Percentiles rank a stretch among this genome's conserved stretches.
phyloP scores from a whole-genome alignment of 164 flowering plant genomes.

The Tetrastigma voinierianum region DNA sequence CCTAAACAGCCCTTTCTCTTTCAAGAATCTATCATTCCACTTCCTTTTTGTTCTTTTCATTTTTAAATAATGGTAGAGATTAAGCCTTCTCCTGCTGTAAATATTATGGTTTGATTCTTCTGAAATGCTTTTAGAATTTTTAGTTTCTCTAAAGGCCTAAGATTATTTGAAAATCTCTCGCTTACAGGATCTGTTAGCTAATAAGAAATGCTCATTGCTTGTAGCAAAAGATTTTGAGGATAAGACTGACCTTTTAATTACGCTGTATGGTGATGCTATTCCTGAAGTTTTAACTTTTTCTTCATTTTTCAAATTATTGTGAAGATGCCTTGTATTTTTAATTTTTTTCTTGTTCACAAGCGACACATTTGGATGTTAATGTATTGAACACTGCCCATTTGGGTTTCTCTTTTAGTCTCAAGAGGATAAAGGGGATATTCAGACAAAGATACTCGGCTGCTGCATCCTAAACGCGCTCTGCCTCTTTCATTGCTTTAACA shows the following conservation, averaged over 20 bases:
- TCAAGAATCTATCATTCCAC: too few species aligned
- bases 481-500: neutral
- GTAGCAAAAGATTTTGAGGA: slow-evolving; percentile 91
- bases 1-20: too few species aligned
- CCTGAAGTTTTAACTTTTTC: slow-evolving; percentile 35
- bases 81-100: too few species aligned
- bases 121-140: too few species aligned
- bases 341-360: neutral
- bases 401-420: slow-evolving; percentile 47
- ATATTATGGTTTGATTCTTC: too few species aligned
- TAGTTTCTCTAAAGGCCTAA: neutral
- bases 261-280: slow-evolving; percentile 78
- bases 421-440: slow-evolving; percentile 44
- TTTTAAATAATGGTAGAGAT: too few species aligned
- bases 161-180: slow-evolving; percentile 7
- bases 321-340: neutral
- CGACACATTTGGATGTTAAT: neutral
- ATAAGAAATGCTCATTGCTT: slow-evolving; percentile 83
- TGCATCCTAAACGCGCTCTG: slow-evolving; percentile 89
- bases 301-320: neutral
- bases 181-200: slow-evolving; percentile 66
- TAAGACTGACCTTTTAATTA: slow-evolving; percentile 71
- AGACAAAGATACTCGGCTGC: too few species aligned
- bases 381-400: neutral
- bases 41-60: too few species aligned